A percentile compares a stretch with the other conserved stretches of the same genome.
Evolutionary conservation across 768 basidiomycete genomes (phyloP).

Genomic region (Tylopilus plumbeoviolaceoides): DNA sequence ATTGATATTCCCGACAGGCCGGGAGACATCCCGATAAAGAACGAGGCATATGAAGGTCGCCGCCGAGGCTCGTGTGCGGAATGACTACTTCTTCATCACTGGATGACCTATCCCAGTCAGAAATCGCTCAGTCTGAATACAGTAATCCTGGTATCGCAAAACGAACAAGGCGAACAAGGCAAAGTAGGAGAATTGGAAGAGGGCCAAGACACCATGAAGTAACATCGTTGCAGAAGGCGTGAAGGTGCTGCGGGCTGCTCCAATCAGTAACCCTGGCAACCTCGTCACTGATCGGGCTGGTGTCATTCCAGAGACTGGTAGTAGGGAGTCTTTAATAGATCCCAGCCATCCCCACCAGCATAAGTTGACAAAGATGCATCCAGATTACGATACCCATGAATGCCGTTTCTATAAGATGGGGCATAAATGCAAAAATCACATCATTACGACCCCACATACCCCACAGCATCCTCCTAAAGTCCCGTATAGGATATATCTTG

Average conservation of each 20-base stretch:
- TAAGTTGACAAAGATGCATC: conserved; percentile 4
- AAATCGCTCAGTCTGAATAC: conserved; percentile 13
- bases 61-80: conserved; percentile 14
- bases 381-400: neutral
- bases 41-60: conserved; percentile 15
- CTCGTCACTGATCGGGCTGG: conserved; percentile 9
- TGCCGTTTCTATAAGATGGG: conserved; percentile 2
- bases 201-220: conserved; percentile 9
- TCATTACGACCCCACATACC: conserved; percentile 11
- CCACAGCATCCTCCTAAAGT: conserved; percentile 14
- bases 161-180: conserved; percentile 14
- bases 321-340: conserved; percentile 1
- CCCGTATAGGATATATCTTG: conserved; percentile 10
- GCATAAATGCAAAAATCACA: conserved; percentile 11
- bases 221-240: conserved; percentile 1
- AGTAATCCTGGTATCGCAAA: conserved; percentile 14
- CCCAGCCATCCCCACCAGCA: conserved; percentile 13
- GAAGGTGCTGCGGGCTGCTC: conserved; percentile 1
- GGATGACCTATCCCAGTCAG: conserved; percentile 7
- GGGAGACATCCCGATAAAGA: conserved; percentile 11
- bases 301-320: neutral
- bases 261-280: conserved; percentile 7
- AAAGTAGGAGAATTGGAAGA: conserved; percentile 16
- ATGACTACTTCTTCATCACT: conserved; percentile 11
- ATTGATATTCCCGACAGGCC: conserved; percentile 11